Conservation (phyloP, 768 basidiomycete genomes). For the Cantharellus anzutake region DNA sequence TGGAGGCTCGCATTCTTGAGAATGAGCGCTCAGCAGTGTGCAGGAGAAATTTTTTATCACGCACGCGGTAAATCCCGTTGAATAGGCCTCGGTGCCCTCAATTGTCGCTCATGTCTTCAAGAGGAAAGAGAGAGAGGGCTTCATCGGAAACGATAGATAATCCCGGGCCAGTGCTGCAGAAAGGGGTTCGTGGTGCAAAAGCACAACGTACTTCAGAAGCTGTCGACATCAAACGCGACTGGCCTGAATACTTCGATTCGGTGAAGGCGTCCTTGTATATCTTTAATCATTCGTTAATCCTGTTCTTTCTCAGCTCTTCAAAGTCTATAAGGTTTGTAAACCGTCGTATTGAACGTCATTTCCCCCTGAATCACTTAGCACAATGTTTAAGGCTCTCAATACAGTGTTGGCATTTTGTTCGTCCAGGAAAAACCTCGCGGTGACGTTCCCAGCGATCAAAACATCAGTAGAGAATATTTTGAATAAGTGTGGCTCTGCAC, state of each 20-base stretch:
- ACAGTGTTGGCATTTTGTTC: slow-evolving; percentile 79
- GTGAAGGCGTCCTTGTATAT: slow-evolving; percentile 14
- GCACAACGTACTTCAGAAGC: too few species aligned
- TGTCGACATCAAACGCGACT: slow-evolving; percentile 13
- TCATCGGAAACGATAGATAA: too few species aligned
- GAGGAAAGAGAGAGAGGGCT: too few species aligned
- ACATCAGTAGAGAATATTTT: slow-evolving; percentile 65
- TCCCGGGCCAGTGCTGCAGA: too few species aligned
- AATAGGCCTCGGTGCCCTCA: too few species aligned
- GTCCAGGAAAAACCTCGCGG: slow-evolving; percentile 59
- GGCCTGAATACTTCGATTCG: slow-evolving; percentile 47
- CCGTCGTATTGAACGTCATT: not conserved
- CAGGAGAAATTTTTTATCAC: too few species aligned
- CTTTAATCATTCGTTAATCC: not conserved
- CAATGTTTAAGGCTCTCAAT: slow-evolving; percentile 46
- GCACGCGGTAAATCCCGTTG: too few species aligned
- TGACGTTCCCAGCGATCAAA: slow-evolving; percentile 56
- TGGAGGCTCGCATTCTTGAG: slow-evolving; percentile 17
- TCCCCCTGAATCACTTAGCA: not conserved
- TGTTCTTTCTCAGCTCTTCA: slow-evolving; percentile 29
- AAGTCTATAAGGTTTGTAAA: slow-evolving; percentile 28
- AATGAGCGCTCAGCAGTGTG: not conserved
- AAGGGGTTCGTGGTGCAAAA: too few species aligned
- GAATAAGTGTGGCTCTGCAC: slow-evolving; percentile 34
- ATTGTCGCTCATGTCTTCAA: too few species aligned